phyloP scores from a whole-genome alignment of 2,329 filamentous ascomycete species.

The Sporothrix humicola region DNA sequence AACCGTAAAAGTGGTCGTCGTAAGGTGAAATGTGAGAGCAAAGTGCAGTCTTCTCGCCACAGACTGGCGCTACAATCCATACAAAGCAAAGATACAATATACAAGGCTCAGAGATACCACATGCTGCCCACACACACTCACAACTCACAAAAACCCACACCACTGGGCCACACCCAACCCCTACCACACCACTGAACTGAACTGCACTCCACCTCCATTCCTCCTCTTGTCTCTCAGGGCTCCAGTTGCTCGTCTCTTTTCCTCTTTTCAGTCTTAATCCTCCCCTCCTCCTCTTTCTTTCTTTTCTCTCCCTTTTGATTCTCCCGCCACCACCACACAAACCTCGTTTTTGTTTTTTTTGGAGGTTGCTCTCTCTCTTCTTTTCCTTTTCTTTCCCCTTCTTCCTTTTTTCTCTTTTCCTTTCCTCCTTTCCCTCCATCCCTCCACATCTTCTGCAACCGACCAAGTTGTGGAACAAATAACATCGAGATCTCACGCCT shows the following conservation, averaged over 20 bases:
- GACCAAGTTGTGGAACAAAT: conserved; percentile 16
- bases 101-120: conserved; percentile 7
- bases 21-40: not conserved
- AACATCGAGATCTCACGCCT: not conserved
- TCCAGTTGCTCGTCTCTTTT: conserved; percentile 1
- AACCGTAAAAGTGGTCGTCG: not conserved
- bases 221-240: not conserved
- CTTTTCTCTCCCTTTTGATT: not conserved
- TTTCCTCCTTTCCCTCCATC: not conserved
- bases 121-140: not conserved
- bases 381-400: not conserved
- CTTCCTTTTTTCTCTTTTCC: not conserved
- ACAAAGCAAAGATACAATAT: not conserved
- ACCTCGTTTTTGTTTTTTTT: conserved; percentile 20
- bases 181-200: not conserved
- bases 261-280: conserved; percentile 23
- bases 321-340: conserved; percentile 1
- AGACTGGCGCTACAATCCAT: not conserved
- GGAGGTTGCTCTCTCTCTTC: conserved; percentile 4
- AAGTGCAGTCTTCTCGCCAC: not conserved
- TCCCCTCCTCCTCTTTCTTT: not conserved
- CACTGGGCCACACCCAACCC: not conserved
- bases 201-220: conserved; percentile 15
- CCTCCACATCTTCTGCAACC: conserved; percentile 12
- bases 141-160: not conserved